Percentiles rank a stretch among this genome's conserved stretches.
Conservation (phyloP, 208 protist species). For the Crithidia fasciculata region DNA sequence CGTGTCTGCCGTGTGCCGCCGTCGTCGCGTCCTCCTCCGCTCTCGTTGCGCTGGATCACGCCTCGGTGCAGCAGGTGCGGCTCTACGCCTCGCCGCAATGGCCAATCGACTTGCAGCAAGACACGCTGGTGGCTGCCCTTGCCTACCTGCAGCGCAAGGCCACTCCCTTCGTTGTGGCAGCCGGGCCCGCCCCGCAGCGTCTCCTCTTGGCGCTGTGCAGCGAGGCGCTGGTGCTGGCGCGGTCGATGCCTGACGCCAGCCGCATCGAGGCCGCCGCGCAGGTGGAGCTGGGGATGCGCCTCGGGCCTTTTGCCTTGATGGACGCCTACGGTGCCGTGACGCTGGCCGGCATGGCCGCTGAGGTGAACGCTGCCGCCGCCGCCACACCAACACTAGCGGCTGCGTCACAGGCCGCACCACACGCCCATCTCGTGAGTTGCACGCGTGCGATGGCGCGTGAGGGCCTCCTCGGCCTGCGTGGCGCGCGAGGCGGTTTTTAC, state of each 20-base stretch:
- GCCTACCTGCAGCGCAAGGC: slow-evolving; percentile 51
- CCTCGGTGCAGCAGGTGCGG: slow-evolving; percentile 70
- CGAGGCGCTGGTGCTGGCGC: slow-evolving; percentile 45
- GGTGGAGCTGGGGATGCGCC: slow-evolving; percentile 43
- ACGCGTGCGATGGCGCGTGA: slow-evolving; percentile 42
- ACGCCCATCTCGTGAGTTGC: slow-evolving; percentile 21
- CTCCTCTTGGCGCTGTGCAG: slow-evolving; percentile 51
- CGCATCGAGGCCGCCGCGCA: slow-evolving; percentile 52
- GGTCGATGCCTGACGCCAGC: slow-evolving; percentile 24
- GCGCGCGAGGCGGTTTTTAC: slow-evolving; percentile 64
- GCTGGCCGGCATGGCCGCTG: slow-evolving; percentile 44
- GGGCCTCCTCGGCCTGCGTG: slow-evolving; percentile 39
- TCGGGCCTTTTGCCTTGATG: slow-evolving; percentile 57
- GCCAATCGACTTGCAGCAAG: slow-evolving; percentile 48
- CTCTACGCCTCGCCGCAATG: slow-evolving; percentile 51
- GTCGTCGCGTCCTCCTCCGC: slow-evolving; percentile 54
- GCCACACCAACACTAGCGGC: background rate
- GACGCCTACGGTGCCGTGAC: slow-evolving; percentile 49
- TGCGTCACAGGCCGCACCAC: background rate
- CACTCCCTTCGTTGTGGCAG: slow-evolving; percentile 59
- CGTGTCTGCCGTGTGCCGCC: slow-evolving; percentile 45
- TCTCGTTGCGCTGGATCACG: slow-evolving; percentile 29
- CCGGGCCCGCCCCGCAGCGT: slow-evolving; percentile 37
- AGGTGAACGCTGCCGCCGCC: slow-evolving; percentile 9
- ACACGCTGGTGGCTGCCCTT: slow-evolving; percentile 54